Base-by-base conservation (phyloP, 2,329 filamentous ascomycete species). In the Arthroderma uncinatum region DNA sequence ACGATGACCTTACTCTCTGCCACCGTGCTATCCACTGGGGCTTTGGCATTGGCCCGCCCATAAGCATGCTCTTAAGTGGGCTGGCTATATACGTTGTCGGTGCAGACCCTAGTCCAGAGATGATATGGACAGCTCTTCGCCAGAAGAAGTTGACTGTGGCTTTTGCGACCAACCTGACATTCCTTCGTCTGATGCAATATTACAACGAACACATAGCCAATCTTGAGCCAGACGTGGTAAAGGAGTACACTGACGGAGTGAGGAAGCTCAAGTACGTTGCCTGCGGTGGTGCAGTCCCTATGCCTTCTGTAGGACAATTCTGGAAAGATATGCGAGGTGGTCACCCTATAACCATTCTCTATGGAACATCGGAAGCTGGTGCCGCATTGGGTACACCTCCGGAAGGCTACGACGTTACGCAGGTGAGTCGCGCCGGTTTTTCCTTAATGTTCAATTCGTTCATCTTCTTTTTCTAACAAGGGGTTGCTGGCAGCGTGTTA, bases 101-200 rank as follows among this genome's bases (percentile, higher is more conserved):
- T 19, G 7, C 21, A 14, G 54, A 42, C 28, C 40, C 33, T 21
- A 57, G 36, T 14, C 44, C 59, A 19, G 28, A 34, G 6, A 14
- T 19, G 12, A 28, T 57, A 23, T 57, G 55, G 55, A 16, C 40
- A 16, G 44, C 14, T 9, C 12, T 57, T 14, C 55, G 55, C 12
- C 12, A 53, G 23, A 33, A 48, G 16, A 48, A 25, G n/a, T 14
- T 48, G 6, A 56, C 54, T 4, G 34, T 34, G 19, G 19, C 39
- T 12, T 33, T 36, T 37, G 9, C 42, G 2, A 47, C 21, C 14
- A 56, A 53, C 25, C 12, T 33, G 9, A 16, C 14, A 4, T 47
- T 53, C 25, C 52, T 37, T 21, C 30, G 25, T 16, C 25, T 60
- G 59, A 60, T 60, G 59, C 21, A 57, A 33, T 53, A 58, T 21